Percentiles rank a stretch among this genome's conserved stretches.
Conservation (phyloP, 768 basidiomycete genomes). For the Mycena capillaripes region DNA sequence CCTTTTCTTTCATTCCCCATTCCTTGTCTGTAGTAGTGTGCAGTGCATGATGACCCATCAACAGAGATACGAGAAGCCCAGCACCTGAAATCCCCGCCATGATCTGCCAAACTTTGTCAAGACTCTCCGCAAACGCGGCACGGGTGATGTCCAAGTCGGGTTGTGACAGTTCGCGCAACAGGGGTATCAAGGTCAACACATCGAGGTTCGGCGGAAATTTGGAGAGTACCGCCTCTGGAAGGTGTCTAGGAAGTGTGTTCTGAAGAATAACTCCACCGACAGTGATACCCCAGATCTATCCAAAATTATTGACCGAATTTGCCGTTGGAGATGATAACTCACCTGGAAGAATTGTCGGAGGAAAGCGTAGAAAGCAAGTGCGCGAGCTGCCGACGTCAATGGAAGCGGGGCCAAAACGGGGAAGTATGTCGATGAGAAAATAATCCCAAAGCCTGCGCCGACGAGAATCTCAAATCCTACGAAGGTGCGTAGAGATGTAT, state of each 20-base stretch:
- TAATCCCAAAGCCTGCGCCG: constrained; percentile 41
- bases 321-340: neutral
- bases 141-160: constrained; percentile 47
- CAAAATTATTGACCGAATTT: neutral
- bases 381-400: constrained; percentile 54
- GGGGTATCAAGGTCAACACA: constrained; percentile 61
- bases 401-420: constrained; percentile 61
- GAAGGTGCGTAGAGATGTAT: constrained; percentile 26
- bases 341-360: constrained; percentile 52
- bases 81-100: constrained; percentile 52
- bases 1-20: constrained; percentile 31
- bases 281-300: constrained; percentile 66
- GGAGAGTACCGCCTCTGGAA: constrained; percentile 55
- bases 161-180: constrained; percentile 51
- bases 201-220: constrained; percentile 53
- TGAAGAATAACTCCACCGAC: constrained; percentile 66
- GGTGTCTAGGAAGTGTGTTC: constrained; percentile 58
- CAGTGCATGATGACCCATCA: constrained; percentile 48
- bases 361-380: constrained; percentile 60
- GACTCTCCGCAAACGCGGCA: constrained; percentile 53
- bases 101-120: constrained; percentile 54
- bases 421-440: constrained; percentile 48
- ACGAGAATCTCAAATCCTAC: constrained; percentile 41
- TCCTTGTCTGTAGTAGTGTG: constrained; percentile 42
- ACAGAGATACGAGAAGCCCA: constrained; percentile 46